Percentiles rank a stretch among this genome's conserved stretches.
These are phyloP conservation scores for Teunomyces cretensis DNA, from an alignment of 805 yeast genomes.

Conservation along the genomic window DNA sequence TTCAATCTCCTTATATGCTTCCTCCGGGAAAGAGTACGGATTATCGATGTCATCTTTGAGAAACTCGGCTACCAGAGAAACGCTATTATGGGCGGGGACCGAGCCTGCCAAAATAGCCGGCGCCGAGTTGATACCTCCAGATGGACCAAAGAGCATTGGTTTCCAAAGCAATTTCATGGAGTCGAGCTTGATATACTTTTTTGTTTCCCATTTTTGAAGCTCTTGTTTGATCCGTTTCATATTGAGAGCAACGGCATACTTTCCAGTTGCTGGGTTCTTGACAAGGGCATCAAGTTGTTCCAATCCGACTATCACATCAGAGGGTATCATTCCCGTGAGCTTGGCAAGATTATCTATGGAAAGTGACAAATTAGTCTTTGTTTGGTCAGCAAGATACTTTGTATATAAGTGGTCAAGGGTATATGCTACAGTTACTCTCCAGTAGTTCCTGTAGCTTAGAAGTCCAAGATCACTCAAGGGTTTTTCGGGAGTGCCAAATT, in stretches of 20 bases:
- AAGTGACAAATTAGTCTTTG: conserved; percentile 17
- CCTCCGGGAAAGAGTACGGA: conserved; percentile 57
- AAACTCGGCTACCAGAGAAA: conserved; percentile 58
- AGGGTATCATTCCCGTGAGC: conserved; percentile 79
- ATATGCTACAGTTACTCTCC: conserved; percentile 68
- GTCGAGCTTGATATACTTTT: conserved; percentile 52
- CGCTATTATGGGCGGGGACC: conserved; percentile 37
- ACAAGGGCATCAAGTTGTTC: conserved; percentile 71
- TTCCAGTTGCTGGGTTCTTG: conserved; percentile 41
- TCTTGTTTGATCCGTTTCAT: conserved; percentile 39
- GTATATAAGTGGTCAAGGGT: conserved; percentile 33
- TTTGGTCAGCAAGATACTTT: background rate
- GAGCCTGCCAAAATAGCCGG: conserved; percentile 38
- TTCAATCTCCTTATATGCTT: conserved; percentile 49
- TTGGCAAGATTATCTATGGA: conserved; percentile 64
- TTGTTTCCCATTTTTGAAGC: conserved; percentile 52
- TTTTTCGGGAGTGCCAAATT: conserved; percentile 91
- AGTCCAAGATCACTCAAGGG: conserved; percentile 88
- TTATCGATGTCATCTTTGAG: conserved; percentile 69
- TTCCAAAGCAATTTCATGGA: conserved; percentile 69
- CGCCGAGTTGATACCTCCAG: conserved; percentile 77
- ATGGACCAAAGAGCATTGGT: conserved; percentile 79
- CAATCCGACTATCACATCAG: conserved; percentile 83
- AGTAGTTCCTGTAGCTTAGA: conserved; percentile 80
- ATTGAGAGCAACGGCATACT: conserved; percentile 57